Evolutionary conservation across 2,329 filamentous ascomycete species (phyloP).

Genomic region (Alternaria ventricosa): DNA sequence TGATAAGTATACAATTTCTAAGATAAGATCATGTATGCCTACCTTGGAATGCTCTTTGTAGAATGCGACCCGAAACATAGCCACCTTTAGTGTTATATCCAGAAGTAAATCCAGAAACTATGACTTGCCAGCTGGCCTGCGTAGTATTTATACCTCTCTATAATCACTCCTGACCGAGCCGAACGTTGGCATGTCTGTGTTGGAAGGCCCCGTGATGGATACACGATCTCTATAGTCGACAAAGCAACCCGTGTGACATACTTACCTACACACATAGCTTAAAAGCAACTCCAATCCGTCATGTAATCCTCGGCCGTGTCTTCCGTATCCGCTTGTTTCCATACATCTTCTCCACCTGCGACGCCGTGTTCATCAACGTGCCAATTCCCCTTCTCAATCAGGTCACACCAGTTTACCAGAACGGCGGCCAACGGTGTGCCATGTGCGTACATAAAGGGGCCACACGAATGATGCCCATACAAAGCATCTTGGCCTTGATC

Average conservation of each 20-base stretch:
- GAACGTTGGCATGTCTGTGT: not conserved
- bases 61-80: not conserved
- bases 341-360: not conserved
- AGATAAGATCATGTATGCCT: not conserved
- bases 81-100: not conserved
- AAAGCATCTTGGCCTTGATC: not conserved
- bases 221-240: rapidly evolving
- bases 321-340: not conserved
- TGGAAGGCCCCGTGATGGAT: not conserved
- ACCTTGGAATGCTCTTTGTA: not conserved
- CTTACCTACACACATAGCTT: not conserved
- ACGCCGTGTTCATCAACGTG: not conserved
- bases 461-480: not conserved
- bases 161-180: not conserved
- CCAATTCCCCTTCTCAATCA: not conserved
- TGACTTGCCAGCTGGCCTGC: not conserved
- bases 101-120: not conserved
- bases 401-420: not conserved
- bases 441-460: not conserved
- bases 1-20: not conserved
- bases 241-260: not conserved
- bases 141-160: not conserved
- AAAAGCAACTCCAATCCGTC: not conserved
- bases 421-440: not conserved
- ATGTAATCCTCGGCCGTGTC: not conserved